These are phyloP conservation scores for Fragaria iinumae DNA, from an alignment of 306 rosid genomes.

Conservation along the genomic window DNA sequence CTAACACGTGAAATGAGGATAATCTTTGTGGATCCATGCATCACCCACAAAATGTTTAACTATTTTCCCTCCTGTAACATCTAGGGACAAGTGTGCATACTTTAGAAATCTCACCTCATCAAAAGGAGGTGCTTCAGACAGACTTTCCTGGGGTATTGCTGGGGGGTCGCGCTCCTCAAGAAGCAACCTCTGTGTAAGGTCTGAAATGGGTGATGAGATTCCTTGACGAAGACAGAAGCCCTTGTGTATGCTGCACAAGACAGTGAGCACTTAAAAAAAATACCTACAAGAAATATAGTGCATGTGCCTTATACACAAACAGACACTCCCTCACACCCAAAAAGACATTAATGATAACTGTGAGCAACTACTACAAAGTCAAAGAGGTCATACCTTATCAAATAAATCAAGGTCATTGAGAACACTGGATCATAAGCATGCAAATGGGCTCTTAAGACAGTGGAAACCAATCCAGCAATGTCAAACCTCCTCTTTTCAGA, in stretches of 20 bases:
- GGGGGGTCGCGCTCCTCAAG: slow-evolving; percentile 93
- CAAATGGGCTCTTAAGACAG: slow-evolving; percentile 88
- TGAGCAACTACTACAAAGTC: slow-evolving; percentile 12
- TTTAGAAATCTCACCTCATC: slow-evolving; percentile 64
- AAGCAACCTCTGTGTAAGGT: slow-evolving; percentile 88
- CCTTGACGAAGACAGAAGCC: slow-evolving; percentile 92
- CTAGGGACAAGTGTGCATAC: neutral
- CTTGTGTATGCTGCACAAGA: slow-evolving; percentile 73
- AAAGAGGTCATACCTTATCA: slow-evolving; percentile 67
- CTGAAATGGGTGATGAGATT: slow-evolving; percentile 82
- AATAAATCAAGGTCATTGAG: slow-evolving; percentile 91
- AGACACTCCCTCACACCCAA: neutral
- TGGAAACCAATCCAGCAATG: slow-evolving; percentile 79
- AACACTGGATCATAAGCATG: slow-evolving; percentile 94
- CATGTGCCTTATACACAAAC: neutral
- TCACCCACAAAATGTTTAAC: neutral
- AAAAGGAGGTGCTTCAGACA: slow-evolving; percentile 88
- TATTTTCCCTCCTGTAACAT: slow-evolving; percentile 3
- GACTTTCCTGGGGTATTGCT: slow-evolving; percentile 77
- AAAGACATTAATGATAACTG: neutral
- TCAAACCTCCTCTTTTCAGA: slow-evolving; percentile 84
- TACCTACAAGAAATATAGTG: neutral
- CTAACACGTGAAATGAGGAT: neutral
- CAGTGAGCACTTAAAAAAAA: slow-evolving; percentile 2
- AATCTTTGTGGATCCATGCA: neutral